Evolutionary conservation across 75 land plant genomes (phyloP), one percentile per base, ranked within the genome.

Genomic region (Pinus tabuliformis): DNA sequence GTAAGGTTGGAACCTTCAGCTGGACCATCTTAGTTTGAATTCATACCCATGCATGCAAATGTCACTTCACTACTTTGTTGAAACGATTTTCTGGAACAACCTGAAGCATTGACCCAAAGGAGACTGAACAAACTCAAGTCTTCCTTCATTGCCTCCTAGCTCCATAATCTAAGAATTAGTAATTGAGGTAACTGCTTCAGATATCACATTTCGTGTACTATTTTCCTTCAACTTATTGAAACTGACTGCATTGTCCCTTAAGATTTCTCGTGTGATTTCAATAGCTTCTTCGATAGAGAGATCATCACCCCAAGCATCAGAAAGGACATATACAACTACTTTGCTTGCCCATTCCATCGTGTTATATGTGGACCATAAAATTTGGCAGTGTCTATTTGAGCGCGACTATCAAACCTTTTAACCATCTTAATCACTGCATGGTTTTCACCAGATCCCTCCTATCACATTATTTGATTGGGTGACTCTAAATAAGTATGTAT

Each of bases 61-160:
- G 94, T 78, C 82, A 83, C 86, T 62, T 80, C 30, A 87, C 86
- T 22, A 87, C 83, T 56, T 83, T 78, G 70, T 86, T 59, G 76
- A 88, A 96, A 56, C 95, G 89, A 45, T 79, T 79, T 30, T 21
- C 73, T 21, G 99, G 97, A 72, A 96, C 88, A 59, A 21, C 97
- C 99, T 14, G 99, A 94, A 21, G 81, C 80, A 79, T 96, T 97
- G 16, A 86, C 86, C 94, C 95, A 96, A 14, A 96, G 75, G 64
- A 96, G 58, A 11, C 97, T 26, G 97, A 57, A 94, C 91, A 65
- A 94, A 78, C 26, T 78, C 76, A 5, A 4, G 37, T 58, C 39
- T 49, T 59, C 20, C 77, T 42, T 30, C 58, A 15, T 17, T 30
- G 24, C 56, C 70, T 24, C 59, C 21, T 26, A n/a, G 22, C 30